phyloP scores from a whole-genome alignment of 1,284 basidiomycete genomes.

The Cerioporus squamosus region DNA sequence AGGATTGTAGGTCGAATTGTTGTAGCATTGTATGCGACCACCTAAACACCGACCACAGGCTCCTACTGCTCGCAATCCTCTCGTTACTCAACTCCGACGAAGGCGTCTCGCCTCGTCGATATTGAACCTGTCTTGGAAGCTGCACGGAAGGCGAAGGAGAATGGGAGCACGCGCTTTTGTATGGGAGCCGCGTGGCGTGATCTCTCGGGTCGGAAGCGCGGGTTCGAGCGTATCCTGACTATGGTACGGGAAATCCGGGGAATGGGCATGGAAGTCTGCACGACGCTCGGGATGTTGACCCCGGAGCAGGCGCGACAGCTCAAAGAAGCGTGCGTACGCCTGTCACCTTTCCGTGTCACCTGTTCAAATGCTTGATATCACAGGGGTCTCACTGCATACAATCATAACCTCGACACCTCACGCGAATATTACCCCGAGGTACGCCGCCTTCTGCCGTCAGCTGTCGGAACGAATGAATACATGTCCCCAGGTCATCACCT shows the following conservation, averaged over 20 bases:
- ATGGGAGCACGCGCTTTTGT: slow-evolving; percentile 97
- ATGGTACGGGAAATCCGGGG: slow-evolving; percentile 91
- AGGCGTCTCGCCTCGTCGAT: slow-evolving; percentile 88
- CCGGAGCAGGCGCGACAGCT: slow-evolving; percentile 92
- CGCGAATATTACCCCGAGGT: slow-evolving; percentile 96
- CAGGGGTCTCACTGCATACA: slow-evolving; percentile 95
- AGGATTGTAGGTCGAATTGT: slow-evolving; percentile 79
- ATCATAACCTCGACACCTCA: slow-evolving; percentile 98
- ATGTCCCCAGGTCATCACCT: slow-evolving; percentile 83
- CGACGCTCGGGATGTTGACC: slow-evolving; percentile 95
- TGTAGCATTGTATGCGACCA: background rate
- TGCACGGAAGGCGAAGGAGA: slow-evolving; percentile 92
- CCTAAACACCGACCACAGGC: slow-evolving; percentile 48
- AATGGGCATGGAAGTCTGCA: slow-evolving; percentile 98
- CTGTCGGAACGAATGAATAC: slow-evolving; percentile 5
- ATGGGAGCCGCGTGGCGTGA: slow-evolving; percentile 99
- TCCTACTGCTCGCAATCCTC: slow-evolving; percentile 99
- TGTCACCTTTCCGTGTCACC: slow-evolving; percentile 1
- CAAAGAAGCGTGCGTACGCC: slow-evolving; percentile 81
- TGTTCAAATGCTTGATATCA: slow-evolving; percentile 5
- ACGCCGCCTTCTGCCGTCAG: background rate
- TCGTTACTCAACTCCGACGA: slow-evolving; percentile 87
- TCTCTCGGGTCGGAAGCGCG: slow-evolving; percentile 90
- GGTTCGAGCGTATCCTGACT: slow-evolving; percentile 91
- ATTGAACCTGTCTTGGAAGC: slow-evolving; percentile 92